Conservation (phyloP, 2,329 filamentous ascomycete genomes). For the Botrytis paeoniae region DNA sequence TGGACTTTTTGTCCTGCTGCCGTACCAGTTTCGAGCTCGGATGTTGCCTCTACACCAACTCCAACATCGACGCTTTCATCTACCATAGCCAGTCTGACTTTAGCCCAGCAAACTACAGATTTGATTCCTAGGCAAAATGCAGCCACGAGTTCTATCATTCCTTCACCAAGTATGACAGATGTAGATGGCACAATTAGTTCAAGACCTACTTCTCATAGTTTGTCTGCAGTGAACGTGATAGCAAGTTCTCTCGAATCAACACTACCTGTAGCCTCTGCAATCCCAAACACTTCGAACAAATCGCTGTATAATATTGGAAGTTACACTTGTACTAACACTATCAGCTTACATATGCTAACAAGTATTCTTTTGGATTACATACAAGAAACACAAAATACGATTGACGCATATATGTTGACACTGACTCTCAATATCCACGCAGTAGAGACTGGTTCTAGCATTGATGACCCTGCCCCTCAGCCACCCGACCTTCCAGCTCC, state of each 20-base stretch:
- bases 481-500: conserved; percentile 45
- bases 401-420: conserved; percentile 52
- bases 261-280: conserved; percentile 24
- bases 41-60: background rate
- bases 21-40: background rate
- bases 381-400: conserved; percentile 49
- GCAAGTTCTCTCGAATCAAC: conserved; percentile 26
- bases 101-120: background rate
- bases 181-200: background rate
- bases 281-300: conserved; percentile 27
- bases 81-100: conserved; percentile 15
- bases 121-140: conserved; percentile 1
- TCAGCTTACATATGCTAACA: conserved; percentile 50
- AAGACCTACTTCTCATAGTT: background rate
- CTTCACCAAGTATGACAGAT: background rate
- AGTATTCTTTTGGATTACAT: conserved; percentile 53
- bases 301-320: conserved; percentile 48
- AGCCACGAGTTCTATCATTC: background rate
- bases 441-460: conserved; percentile 44
- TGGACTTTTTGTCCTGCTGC: conserved; percentile 61
- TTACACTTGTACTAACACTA: conserved; percentile 52
- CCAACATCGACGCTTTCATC: conserved; percentile 25
- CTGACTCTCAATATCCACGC: conserved; percentile 59
- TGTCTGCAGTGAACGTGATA: background rate
- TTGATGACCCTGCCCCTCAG: conserved; percentile 44